Evolutionary conservation across 192 early-diverging fungal genomes (phyloP), one percentile per base, ranked within the genome.

Genomic region (Thamnidium elegans): DNA sequence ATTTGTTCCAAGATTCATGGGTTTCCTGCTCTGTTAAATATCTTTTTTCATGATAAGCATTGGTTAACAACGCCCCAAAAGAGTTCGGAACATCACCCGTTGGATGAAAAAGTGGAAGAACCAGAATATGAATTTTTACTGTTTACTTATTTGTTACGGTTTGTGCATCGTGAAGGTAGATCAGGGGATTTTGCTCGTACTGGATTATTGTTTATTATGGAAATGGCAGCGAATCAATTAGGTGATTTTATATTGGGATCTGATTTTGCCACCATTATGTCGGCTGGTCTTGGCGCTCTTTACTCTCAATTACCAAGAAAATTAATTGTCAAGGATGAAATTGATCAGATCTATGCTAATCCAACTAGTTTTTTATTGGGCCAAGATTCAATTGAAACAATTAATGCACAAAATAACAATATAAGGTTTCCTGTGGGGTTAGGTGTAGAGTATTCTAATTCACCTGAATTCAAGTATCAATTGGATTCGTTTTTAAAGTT

Each of bases 261-360:
- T 51, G 92, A 93, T 48, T 93, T 98, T 78, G 81, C 89, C 8
- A 88, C 88, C 4, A 86, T 92, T 34, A 80, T 94, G 68, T 82
- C 86, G 3, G 92, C 94, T 10, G 90, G 92, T 1, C 79, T 98
- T 26, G 92, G 94, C 42, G 92, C 92, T 4, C 76, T 95, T 30
- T 96, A 91, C 75, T 92, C 92, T 5, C 94, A 94, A 70, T 82
- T 98, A 15, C 94, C 96, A 10, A 79, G 87, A 51, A 86, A 88
- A 52, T 68, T 92, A 42, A 78, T 84, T 31, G 80, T 92, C 9
- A 70, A 84, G 19, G 78, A 77, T 34, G 76, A 75, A 20, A 77
- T 70, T 20, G 72, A 76, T 45, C 23, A 17, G 13, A 31, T 63
- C 23, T 63, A 66, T 50, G 23, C 66, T 5, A 66, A 43, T 55